Conservation (phyloP, 1,284 basidiomycete species). For the Trametes pubescens region DNA sequence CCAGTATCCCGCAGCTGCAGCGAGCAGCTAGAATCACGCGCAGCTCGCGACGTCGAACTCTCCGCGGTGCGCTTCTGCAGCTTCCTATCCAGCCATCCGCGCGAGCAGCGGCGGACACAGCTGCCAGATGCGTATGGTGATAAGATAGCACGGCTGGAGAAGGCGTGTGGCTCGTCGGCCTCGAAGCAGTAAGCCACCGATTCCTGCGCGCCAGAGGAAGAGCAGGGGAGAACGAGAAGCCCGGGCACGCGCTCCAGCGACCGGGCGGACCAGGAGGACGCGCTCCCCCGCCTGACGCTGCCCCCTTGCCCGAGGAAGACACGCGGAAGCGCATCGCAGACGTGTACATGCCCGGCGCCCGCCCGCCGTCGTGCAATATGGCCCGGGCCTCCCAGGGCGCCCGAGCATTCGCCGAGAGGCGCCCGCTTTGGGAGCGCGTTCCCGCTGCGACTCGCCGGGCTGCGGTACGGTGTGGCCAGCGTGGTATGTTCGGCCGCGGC, state of each 20-base stretch:
- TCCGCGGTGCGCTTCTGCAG: background rate
- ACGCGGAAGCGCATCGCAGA: slow-evolving; percentile 1
- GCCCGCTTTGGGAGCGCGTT: slow-evolving; percentile 20
- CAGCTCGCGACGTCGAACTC: background rate
- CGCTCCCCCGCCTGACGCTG: slow-evolving; percentile 9
- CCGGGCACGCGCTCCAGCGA: slow-evolving; percentile 22
- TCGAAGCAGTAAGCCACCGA: slow-evolving; percentile 15
- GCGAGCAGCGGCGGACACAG: background rate
- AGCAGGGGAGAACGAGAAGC: slow-evolving; percentile 25
- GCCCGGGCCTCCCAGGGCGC: slow-evolving; percentile 19
- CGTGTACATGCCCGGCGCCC: background rate
- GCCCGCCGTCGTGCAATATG: slow-evolving; percentile 8
- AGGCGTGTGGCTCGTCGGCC: slow-evolving; percentile 17
- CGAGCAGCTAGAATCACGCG: background rate
- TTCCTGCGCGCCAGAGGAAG: slow-evolving; percentile 18
- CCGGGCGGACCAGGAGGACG: slow-evolving; percentile 18
- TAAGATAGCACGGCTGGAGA: slow-evolving; percentile 24
- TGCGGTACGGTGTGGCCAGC: slow-evolving; percentile 5
- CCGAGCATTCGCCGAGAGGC: slow-evolving; percentile 32
- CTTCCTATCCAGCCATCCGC: background rate
- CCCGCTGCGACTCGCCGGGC: slow-evolving; percentile 5
- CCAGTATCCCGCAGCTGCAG: background rate
- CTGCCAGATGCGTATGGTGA: slow-evolving; percentile 9
- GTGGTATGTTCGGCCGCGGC: slow-evolving; percentile 25
- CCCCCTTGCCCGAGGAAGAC: background rate